These are phyloP conservation scores for Erythrobasidium hasegawianum DNA, from an alignment of 1,284 basidiomycete genomes.

Conservation along the genomic window DNA sequence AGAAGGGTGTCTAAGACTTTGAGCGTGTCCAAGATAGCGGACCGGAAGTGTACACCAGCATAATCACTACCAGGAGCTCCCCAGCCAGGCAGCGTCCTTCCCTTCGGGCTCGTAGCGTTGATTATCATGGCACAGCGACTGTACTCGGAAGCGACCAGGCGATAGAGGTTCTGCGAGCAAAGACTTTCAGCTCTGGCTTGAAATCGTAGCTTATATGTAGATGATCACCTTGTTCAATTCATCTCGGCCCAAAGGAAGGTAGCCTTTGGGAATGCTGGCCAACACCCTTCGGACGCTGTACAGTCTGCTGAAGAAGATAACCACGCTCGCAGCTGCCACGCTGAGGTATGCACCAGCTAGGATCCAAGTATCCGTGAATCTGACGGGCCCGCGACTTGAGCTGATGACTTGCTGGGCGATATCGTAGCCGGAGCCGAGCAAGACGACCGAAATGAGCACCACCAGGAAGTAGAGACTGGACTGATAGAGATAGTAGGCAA, in stretches of 20 bases:
- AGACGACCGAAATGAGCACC: constrained; percentile 27
- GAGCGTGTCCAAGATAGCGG: constrained; percentile 37
- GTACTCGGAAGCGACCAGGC: constrained; percentile 39
- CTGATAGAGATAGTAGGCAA: constrained; percentile 26
- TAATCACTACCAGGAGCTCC: constrained; percentile 35
- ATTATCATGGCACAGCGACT: constrained; percentile 38
- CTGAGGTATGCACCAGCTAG: constrained; percentile 37
- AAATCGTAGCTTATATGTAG: not conserved
- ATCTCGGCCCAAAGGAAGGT: constrained; percentile 36
- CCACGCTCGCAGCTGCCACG: constrained; percentile 25
- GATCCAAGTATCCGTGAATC: constrained; percentile 33
- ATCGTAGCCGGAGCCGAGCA: constrained; percentile 36
- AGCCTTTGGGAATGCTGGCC: constrained; percentile 39
- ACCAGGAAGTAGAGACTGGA: constrained; percentile 29
- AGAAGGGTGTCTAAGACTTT: constrained; percentile 29
- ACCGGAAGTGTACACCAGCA: constrained; percentile 37
- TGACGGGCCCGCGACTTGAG: constrained; percentile 11
- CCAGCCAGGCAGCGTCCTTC: constrained; percentile 37
- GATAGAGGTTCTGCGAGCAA: constrained; percentile 16
- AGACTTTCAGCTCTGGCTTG: not conserved
- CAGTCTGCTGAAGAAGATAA: constrained; percentile 29
- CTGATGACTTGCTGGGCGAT: constrained; percentile 36
- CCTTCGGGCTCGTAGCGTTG: constrained; percentile 36
- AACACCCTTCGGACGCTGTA: constrained; percentile 30
- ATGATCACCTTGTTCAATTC: constrained; percentile 36